Evolutionary conservation across 2,329 filamentous ascomycete genomes (phyloP).

Genomic region (Pyricularia grisea): DNA sequence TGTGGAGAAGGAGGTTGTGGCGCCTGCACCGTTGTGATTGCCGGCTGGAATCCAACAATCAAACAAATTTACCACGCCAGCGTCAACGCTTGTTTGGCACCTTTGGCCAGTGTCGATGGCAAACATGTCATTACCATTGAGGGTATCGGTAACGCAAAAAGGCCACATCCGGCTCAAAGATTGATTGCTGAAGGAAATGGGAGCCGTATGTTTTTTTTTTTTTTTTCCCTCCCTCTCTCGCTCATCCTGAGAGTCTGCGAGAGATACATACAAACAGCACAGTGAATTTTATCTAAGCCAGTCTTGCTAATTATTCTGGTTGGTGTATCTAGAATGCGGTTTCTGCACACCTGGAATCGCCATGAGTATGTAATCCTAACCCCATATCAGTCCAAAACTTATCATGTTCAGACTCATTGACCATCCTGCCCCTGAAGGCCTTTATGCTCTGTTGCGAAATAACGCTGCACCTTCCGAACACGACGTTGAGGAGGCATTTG

Average conservation of each 20-base stretch:
- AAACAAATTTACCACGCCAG: constrained; percentile 92
- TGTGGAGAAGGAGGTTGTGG: constrained; percentile 96
- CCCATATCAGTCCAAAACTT: background rate
- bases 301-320: background rate
- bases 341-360: constrained; percentile 98
- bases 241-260: too few species aligned
- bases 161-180: constrained; percentile 83
- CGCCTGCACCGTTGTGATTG: constrained; percentile 91
- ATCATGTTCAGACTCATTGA: background rate
- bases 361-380: constrained; percentile 53
- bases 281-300: constrained; percentile 53
- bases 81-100: constrained; percentile 91
- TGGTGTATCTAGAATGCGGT: constrained; percentile 53
- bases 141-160: constrained; percentile 82
- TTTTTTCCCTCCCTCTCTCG: too few species aligned
- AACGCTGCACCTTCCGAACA: constrained; percentile 67
- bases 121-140: constrained; percentile 98
- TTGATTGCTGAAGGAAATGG: constrained; percentile 85
- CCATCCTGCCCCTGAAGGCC: constrained; percentile 10
- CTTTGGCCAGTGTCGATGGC: constrained; percentile 84
- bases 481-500: constrained; percentile 91
- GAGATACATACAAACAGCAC: too few species aligned
- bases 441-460: constrained; percentile 88
- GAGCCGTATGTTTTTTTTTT: constrained; percentile 31
- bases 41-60: constrained; percentile 87